These are phyloP conservation scores for Chrysopogon serrulatus DNA, from an alignment of 176 grass and related monocot species.

Conservation along the genomic window DNA sequence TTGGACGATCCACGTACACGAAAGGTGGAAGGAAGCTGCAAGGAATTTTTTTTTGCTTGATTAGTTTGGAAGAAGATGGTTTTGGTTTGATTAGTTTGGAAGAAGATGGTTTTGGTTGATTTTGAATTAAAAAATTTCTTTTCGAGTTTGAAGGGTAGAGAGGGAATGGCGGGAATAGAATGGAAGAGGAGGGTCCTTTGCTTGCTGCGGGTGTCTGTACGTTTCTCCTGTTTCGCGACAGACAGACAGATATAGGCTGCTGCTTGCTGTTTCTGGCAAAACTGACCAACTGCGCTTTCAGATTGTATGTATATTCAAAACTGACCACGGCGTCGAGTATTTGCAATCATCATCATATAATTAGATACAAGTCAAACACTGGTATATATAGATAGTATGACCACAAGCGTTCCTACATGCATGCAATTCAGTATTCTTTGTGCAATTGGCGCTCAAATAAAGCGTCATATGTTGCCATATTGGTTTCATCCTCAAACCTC, in stretches of 20 bases:
- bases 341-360: no score
- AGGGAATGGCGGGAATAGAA: conserved; percentile 30
- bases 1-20: neutral
- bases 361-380: no score
- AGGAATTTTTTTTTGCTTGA: neutral
- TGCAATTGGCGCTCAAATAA: no score
- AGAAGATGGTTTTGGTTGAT: neutral
- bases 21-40: neutral
- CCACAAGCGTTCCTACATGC: no score
- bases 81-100: neutral
- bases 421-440: no score
- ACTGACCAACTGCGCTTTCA: neutral
- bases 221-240: neutral
- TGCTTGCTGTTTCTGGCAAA: neutral
- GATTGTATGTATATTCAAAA: no score
- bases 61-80: neutral
- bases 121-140: neutral
- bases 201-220: no score
- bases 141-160: neutral
- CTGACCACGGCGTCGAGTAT: no score
- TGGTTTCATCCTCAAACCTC: no score
- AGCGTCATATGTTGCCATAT: no score
- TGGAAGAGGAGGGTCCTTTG: neutral
- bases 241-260: neutral
- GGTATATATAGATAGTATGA: no score